Conservation (phyloP, 2,329 filamentous ascomycete genomes). For the Aspergillus neoniger region DNA sequence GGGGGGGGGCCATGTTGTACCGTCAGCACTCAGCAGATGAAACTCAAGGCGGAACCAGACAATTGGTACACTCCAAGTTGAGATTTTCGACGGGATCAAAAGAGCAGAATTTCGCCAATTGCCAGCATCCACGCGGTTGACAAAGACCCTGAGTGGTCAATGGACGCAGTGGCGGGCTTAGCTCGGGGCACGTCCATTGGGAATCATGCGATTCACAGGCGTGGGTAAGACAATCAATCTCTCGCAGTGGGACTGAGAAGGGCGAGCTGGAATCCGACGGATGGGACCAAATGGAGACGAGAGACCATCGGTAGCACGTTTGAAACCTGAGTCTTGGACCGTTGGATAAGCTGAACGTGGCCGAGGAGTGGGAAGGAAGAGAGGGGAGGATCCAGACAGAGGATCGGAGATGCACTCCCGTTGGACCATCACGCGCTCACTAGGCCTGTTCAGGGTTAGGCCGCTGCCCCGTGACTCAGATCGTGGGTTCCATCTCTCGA, state of each 20-base stretch:
- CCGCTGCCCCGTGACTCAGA: background rate
- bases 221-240: conserved; percentile 11
- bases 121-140: background rate
- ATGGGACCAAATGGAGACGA: background rate
- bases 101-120: background rate
- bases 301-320: background rate
- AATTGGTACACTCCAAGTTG: background rate
- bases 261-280: background rate
- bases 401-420: background rate
- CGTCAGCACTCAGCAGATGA: background rate
- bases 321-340: background rate
- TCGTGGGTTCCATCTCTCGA: background rate
- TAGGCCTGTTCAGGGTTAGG: background rate
- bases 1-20: background rate
- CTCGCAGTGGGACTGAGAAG: background rate
- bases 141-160: background rate
- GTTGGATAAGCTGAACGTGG: background rate
- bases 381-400: background rate
- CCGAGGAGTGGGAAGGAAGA: background rate
- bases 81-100: too few relatives aligned
- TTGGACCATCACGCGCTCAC: background rate
- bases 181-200: background rate
- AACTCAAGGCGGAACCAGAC: background rate
- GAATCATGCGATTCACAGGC: conserved; percentile 7
- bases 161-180: background rate